A percentile compares a stretch with the other conserved stretches of the same genome.
Conservation (phyloP, 2,329 filamentous ascomycete species). For the Hymenoscyphus salicellus region DNA sequence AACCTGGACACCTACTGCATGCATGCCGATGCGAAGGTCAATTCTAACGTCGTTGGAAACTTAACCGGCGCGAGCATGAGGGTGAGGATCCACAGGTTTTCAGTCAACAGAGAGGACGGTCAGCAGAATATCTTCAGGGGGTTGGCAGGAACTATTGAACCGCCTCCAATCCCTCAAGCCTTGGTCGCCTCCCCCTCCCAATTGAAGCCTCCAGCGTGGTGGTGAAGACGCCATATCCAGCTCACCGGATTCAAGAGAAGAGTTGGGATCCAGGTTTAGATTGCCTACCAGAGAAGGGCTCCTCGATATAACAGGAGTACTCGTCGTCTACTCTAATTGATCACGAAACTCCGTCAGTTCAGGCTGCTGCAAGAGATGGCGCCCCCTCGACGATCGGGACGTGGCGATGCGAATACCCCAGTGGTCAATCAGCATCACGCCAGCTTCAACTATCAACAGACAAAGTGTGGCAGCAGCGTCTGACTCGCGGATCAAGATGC, state of each 20-base stretch:
- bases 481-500: slow-evolving; percentile 7
- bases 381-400: not conserved
- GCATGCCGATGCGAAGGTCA: slow-evolving; percentile 10
- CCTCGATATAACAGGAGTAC: too few species aligned
- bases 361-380: not conserved
- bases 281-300: not conserved
- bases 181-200: not conserved
- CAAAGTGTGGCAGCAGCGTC: not conserved
- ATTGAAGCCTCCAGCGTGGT: not conserved
- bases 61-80: slow-evolving; percentile 4
- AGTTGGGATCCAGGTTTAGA: not conserved
- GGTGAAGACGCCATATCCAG: not conserved
- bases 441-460: not conserved
- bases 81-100: not conserved
- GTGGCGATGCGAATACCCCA: slow-evolving; percentile 3
- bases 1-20: slow-evolving; percentile 7
- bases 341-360: not conserved
- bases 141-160: not conserved
- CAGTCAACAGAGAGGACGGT: not conserved
- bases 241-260: not conserved
- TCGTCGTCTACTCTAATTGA: too few species aligned
- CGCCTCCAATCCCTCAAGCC: not conserved
- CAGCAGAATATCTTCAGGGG: not conserved
- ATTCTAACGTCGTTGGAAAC: slow-evolving; percentile 10
- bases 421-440: not conserved